Percentiles rank a stretch among this genome's conserved stretches.
These are phyloP conservation scores for Triglochin maritima DNA, from an alignment of 106 monocot genomes.

Conservation along the genomic window DNA sequence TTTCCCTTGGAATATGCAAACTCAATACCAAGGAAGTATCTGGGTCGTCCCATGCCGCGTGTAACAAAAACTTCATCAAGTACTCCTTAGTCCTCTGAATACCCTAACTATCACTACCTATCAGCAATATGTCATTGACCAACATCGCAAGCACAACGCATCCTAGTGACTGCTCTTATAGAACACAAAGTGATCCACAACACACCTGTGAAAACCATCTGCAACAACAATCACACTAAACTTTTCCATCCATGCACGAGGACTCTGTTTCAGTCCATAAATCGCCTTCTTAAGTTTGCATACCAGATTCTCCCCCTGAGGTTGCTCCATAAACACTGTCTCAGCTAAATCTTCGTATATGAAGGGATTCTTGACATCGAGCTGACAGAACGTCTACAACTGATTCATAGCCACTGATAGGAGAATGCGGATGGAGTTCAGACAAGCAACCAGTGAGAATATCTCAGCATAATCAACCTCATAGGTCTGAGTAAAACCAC, in stretches of 20 bases:
- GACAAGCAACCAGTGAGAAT: too few species aligned
- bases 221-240: neutral
- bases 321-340: neutral
- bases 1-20: neutral
- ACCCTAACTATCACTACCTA: neutral
- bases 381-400: neutral
- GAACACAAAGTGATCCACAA: neutral
- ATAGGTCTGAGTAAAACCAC: too few species aligned
- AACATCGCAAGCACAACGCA: neutral
- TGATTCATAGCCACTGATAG: too few species aligned
- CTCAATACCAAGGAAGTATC: neutral
- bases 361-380: neutral
- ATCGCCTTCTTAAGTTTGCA: neutral
- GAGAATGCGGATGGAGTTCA: too few species aligned
- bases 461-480: too few species aligned
- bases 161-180: neutral
- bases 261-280: slow-evolving; percentile 1
- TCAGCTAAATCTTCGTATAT: neutral
- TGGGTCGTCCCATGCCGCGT: neutral
- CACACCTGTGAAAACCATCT: neutral
- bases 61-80: neutral
- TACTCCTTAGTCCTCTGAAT: neutral
- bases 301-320: neutral
- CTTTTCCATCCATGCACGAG: neutral
- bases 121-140: neutral